phyloP scores from a whole-genome alignment of 768 basidiomycete genomes.

The Termitomyces sp. region DNA sequence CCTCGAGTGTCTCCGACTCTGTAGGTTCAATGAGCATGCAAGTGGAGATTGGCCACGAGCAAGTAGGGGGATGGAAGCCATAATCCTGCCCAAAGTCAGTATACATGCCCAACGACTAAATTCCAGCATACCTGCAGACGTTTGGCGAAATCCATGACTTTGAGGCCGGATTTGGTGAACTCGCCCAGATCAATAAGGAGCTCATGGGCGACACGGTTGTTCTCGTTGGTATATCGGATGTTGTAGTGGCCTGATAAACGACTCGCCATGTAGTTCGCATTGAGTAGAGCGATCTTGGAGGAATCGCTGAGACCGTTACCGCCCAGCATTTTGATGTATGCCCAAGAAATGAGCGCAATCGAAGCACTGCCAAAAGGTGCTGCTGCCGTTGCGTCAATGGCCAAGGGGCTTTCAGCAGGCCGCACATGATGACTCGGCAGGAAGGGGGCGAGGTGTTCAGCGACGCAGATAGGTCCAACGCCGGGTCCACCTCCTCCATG shows the following conservation, averaged over 20 bases:
- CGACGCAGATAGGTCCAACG: conserved; percentile 93
- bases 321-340: conserved; percentile 99
- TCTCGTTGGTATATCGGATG: conserved; percentile 84
- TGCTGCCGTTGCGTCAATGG: conserved; percentile 85
- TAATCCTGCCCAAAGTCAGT: conserved; percentile 53
- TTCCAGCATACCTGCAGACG: conserved; percentile 65
- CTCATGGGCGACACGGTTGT: conserved; percentile 93
- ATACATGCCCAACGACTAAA: not conserved
- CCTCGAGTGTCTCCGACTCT: conserved; percentile 90
- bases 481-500: conserved; percentile 98
- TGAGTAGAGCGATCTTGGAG: conserved; percentile 84
- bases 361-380: conserved; percentile 95
- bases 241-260: conserved; percentile 82
- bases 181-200: conserved; percentile 92
- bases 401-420: conserved; percentile 55
- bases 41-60: conserved; percentile 96
- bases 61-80: conserved; percentile 95
- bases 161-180: conserved; percentile 86
- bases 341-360: conserved; percentile 96
- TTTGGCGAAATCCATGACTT: conserved; percentile 96
- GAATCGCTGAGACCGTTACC: conserved; percentile 83
- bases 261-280: conserved; percentile 96
- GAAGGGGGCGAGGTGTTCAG: conserved; percentile 91
- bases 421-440: conserved; percentile 83
- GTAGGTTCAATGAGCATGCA: conserved; percentile 99